Evolutionary conservation across 371 early-diverging fungal species (phyloP).

Genomic region (Mucor racemosus): DNA sequence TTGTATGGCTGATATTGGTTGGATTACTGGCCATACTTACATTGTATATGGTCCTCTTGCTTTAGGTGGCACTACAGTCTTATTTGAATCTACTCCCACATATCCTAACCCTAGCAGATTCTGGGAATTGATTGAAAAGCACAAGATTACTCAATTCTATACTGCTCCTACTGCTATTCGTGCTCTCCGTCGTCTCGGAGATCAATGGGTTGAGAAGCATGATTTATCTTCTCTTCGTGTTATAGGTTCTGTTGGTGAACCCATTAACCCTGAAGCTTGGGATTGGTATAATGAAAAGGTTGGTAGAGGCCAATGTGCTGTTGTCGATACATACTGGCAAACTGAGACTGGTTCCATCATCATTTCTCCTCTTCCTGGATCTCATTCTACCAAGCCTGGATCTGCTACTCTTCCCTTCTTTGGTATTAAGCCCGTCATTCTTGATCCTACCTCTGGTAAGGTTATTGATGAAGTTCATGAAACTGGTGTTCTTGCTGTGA

Average conservation of each 20-base stretch:
- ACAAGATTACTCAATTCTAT: slow-evolving; percentile 95
- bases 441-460: slow-evolving; percentile 81
- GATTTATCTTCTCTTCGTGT: slow-evolving; percentile 83
- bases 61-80: slow-evolving; percentile 88
- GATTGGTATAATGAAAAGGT: slow-evolving; percentile 93
- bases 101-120: slow-evolving; percentile 82
- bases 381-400: slow-evolving; percentile 88
- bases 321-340: slow-evolving; percentile 97
- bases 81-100: slow-evolving; percentile 93
- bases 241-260: slow-evolving; percentile 97
- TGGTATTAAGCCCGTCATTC: slow-evolving; percentile 89
- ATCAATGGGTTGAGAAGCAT: slow-evolving; percentile 73
- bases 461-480: slow-evolving; percentile 76
- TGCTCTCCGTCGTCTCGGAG: slow-evolving; percentile 86
- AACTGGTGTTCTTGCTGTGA: slow-evolving; percentile 89
- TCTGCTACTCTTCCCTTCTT: slow-evolving; percentile 96
- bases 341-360: slow-evolving; percentile 96
- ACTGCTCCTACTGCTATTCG: slow-evolving; percentile 99
- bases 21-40: slow-evolving; percentile 67
- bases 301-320: slow-evolving; percentile 80
- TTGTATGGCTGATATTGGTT: slow-evolving; percentile 84
- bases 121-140: slow-evolving; percentile 84
- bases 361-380: slow-evolving; percentile 89
- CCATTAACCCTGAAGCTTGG: slow-evolving; percentile 98
- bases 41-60: slow-evolving; percentile 94